phyloP scores from a whole-genome alignment of 306 rosid species.

The Vigna angularis region DNA sequence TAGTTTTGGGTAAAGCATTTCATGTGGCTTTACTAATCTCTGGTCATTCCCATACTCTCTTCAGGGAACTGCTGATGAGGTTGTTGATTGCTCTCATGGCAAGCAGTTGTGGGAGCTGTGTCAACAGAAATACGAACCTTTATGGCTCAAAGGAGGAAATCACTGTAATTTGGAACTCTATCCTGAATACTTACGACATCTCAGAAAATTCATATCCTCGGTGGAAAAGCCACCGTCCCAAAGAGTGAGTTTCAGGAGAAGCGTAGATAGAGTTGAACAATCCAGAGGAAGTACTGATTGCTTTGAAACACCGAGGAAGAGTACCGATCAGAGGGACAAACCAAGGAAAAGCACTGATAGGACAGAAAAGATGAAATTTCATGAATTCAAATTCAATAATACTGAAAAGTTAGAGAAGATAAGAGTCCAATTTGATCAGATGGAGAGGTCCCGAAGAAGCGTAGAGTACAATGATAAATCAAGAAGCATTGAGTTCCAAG shows the following conservation, averaged over 20 bases:
- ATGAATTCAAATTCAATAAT: slow-evolving; percentile 65
- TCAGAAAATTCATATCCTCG: slow-evolving; percentile 67
- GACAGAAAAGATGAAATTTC: slow-evolving; percentile 61
- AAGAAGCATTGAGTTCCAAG: slow-evolving; percentile 72
- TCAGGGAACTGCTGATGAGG: slow-evolving; percentile 89
- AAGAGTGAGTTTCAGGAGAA: slow-evolving; percentile 69
- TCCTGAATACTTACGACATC: slow-evolving; percentile 80
- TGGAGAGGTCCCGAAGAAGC: slow-evolving; percentile 78
- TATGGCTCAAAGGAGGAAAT: slow-evolving; percentile 92
- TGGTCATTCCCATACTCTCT: slow-evolving; percentile 9
- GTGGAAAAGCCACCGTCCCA: slow-evolving; percentile 67
- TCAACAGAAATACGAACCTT: slow-evolving; percentile 88
- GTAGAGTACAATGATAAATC: slow-evolving; percentile 77
- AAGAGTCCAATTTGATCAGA: slow-evolving; percentile 64
- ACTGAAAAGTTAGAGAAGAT: slow-evolving; percentile 67
- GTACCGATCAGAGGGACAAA: slow-evolving; percentile 78
- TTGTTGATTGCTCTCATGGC: slow-evolving; percentile 91
- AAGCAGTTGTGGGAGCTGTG: slow-evolving; percentile 88
- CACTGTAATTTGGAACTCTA: slow-evolving; percentile 89
- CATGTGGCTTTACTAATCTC: slow-evolving; percentile 29
- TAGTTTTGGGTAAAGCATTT: slow-evolving; percentile 27
- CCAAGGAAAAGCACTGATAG: slow-evolving; percentile 78
- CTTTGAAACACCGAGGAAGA: slow-evolving; percentile 75
- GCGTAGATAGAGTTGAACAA: slow-evolving; percentile 64
- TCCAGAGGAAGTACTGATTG: slow-evolving; percentile 68